Evolutionary conservation across 2,329 filamentous ascomycete species (phyloP), one percentile per base, ranked within the genome.

Genomic region (Aspergillus sergii): DNA sequence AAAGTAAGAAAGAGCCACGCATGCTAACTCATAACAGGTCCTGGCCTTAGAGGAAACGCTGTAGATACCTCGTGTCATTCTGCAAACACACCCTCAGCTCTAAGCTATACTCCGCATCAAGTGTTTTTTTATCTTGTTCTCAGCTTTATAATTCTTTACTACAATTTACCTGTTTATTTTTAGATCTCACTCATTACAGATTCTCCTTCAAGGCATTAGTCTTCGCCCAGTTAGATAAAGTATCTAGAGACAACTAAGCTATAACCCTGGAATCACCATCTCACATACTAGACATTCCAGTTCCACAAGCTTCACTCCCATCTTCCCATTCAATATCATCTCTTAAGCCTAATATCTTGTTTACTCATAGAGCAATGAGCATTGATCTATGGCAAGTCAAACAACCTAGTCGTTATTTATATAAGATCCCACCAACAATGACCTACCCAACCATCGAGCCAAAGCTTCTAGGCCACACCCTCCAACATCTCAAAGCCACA

Each of bases 41-140:
- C 77, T 89, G 58, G 86, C 85, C 19, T 76, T 84, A 45, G 83
- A 85, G 70, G 77, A 79, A 19, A 79, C 78, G 4, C 62, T 80
- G 54, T 81, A 69, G 63, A 43, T n/a, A 10, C 28, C 11, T 19
- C 28, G 48, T 51, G 3, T n/a, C 28, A 26, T 30, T 12, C 28
- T 32, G 8, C 4, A 30, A 14, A 8, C 28, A 51, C 14, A 1
- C 19, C 28, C 19, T 51, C 3, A 11, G 10, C 48, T 4, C 28
- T 11, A 21, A 30, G 28, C 48, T 51, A 32, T 23, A 32, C 11
- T 32, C 19, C 9, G 12, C 19, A 32, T 3, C 28, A 11, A 32
- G 16, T 19, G 19, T 51, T 28, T 23, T 23, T 26, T 16, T 16
- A 26, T 14, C 6, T 34, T 19, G 28, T 19, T 32, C 19, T 51